These are phyloP conservation scores for Ganoderma sp. DNA, from an alignment of 1,284 basidiomycete species.

Conservation along the genomic window DNA sequence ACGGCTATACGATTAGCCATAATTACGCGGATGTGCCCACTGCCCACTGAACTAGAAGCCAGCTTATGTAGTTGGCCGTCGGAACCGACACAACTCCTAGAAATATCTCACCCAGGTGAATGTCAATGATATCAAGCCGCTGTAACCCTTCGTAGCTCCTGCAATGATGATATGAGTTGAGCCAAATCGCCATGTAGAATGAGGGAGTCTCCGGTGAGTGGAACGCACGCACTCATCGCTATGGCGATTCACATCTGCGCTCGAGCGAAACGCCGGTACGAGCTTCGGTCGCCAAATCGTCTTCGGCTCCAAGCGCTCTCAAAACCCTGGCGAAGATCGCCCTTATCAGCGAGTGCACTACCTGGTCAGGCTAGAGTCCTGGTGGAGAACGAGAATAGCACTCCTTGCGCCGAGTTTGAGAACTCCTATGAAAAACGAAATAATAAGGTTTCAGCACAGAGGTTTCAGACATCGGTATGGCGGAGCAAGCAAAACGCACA, in stretches of 20 bases:
- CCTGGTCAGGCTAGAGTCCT: too few species aligned
- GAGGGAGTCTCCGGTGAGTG: not conserved
- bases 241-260: not conserved
- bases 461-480: too few species aligned
- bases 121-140: not conserved
- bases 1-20: constrained; percentile 3
- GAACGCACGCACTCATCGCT: not conserved
- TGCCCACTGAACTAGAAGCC: not conserved
- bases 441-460: too few species aligned
- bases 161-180: not conserved
- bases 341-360: too few species aligned
- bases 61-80: not conserved
- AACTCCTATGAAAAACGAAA: too few species aligned
- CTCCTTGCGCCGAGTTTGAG: too few species aligned
- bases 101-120: not conserved
- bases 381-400: too few species aligned
- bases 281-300: not conserved
- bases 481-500: too few species aligned
- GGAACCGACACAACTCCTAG: not conserved
- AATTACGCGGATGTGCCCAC: not conserved
- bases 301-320: not conserved
- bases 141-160: not conserved
- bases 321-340: not conserved
- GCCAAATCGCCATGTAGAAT: not conserved
- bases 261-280: not conserved